These are phyloP conservation scores for Protomyces gravidus DNA, from an alignment of 1,139 yeast species.

Conservation along the genomic window DNA sequence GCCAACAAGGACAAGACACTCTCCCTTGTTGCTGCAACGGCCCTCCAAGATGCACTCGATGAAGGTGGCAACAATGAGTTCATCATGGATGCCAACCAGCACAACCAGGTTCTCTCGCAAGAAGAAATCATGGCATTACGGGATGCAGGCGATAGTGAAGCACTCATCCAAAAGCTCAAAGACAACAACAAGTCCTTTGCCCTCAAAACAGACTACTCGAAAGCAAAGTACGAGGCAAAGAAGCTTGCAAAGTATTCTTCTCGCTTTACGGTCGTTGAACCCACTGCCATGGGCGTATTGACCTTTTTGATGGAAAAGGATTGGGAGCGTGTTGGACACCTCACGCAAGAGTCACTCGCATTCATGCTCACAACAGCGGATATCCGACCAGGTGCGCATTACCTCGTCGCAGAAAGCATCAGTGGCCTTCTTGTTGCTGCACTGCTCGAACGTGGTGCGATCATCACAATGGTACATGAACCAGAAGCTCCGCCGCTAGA, in stretches of 20 bases:
- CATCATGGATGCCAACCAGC: slow-evolving; percentile 63
- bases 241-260: slow-evolving; percentile 88
- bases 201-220: slow-evolving; percentile 82
- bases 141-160: slow-evolving; percentile 44
- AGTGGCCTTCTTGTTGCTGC: slow-evolving; percentile 81
- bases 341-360: slow-evolving; percentile 81
- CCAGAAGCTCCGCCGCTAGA: slow-evolving; percentile 86
- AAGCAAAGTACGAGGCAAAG: slow-evolving; percentile 83
- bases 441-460: slow-evolving; percentile 76
- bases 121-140: slow-evolving; percentile 80
- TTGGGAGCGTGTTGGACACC: slow-evolving; percentile 63
- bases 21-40: slow-evolving; percentile 30
- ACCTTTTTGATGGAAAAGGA: slow-evolving; percentile 74
- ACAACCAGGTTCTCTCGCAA: slow-evolving; percentile 66
- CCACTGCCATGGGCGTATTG: slow-evolving; percentile 71
- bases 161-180: slow-evolving; percentile 74
- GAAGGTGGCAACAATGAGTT: slow-evolving; percentile 65
- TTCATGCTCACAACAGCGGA: slow-evolving; percentile 71
- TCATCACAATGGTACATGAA: slow-evolving; percentile 77
- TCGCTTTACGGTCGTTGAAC: slow-evolving; percentile 72
- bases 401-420: slow-evolving; percentile 83
- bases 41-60: slow-evolving; percentile 31
- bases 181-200: slow-evolving; percentile 82
- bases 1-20: slow-evolving; percentile 54
- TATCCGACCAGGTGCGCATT: slow-evolving; percentile 82